Evolutionary conservation across 2,329 filamentous ascomycete species (phyloP), one percentile per base, ranked within the genome.

Genomic region (Venturia aucupariae): DNA sequence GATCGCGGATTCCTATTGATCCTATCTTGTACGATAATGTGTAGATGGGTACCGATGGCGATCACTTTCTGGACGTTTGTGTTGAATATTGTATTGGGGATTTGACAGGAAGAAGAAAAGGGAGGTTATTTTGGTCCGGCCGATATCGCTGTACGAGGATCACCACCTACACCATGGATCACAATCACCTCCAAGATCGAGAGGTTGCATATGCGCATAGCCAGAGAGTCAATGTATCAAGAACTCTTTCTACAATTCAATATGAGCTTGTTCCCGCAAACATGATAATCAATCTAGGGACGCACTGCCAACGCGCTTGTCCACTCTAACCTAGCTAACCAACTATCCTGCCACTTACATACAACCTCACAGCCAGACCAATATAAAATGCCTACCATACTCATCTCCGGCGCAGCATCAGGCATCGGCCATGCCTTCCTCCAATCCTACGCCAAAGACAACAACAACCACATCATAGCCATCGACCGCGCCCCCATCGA

Each of bases 361-460:
- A 30, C 48, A 51, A 57, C 51, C 27, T 57, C 51, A 3, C 30
- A 57, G 15, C 2, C 51, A n/a, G 6, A 32, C 27, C 15, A 35
- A 57, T 30, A 35, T 30, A 57, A 3, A 57, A 62, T 62, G 60
- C 41, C 60, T 22, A 51, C 69, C 8, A 70, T 77, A 17, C 63
- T 77, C 35, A 69, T 77, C 35, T 71, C 75, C 6, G 75, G 75
- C 38, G 74, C 75, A 2, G 73, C 75, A 38, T 74, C 70, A 64
- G 75, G 75, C n/a, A 67, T 77, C 22, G 75, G 75, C 24, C 69
- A 69, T 3, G 73, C 71, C 22, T 76, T 77, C 61, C 48, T 76
- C 41, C 55, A 69, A 19, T 66, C 68, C 7, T 75, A 74, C 55
- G 30, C 51, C 51, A 60, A 60, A 1, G 38, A 61, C 10, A 67